Evolutionary conservation across 108 stramenopile species (phyloP).

Genomic region (Thalassiosira profunda): DNA sequence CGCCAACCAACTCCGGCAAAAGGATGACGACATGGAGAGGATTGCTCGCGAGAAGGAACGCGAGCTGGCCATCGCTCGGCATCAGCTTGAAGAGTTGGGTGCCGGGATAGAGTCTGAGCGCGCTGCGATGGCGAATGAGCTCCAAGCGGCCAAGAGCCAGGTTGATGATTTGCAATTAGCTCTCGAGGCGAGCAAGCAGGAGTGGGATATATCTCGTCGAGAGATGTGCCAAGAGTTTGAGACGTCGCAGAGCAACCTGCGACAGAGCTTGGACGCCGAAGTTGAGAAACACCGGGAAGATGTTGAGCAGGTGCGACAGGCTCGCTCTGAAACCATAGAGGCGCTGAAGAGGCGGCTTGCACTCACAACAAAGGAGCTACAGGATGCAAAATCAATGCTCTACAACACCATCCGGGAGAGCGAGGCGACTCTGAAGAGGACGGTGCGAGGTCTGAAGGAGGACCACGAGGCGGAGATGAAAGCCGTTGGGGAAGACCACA

Average conservation of each 20-base stretch:
- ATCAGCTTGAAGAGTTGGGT: conserved; percentile 1
- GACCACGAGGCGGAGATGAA: conserved; percentile 29
- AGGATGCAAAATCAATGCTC: conserved; percentile 42
- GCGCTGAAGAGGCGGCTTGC: conserved; percentile 17
- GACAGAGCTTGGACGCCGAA: not conserved
- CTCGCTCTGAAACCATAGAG: conserved; percentile 9
- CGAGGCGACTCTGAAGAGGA: conserved; percentile 22
- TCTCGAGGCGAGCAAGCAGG: conserved; percentile 2
- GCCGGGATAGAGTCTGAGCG: not conserved
- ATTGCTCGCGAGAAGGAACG: conserved; percentile 12
- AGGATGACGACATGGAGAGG: not conserved
- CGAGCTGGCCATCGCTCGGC: not conserved
- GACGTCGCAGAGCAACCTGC: not conserved
- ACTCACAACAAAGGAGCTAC: conserved; percentile 11
- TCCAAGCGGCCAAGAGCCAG: conserved; percentile 3
- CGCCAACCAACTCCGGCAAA: conserved; percentile 10
- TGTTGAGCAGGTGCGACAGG: conserved; percentile 2
- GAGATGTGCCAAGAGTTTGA: too few relatives aligned
- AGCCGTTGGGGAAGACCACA: not conserved
- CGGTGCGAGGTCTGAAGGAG: conserved; percentile 25
- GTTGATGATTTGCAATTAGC: not conserved
- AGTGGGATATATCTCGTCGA: too few relatives aligned
- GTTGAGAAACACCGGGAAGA: conserved; percentile 2
- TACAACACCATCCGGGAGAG: conserved; percentile 34
- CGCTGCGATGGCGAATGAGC: not conserved